Conservation (phyloP, 2,329 filamentous ascomycete genomes). For the Remersonia thermophila region DNA sequence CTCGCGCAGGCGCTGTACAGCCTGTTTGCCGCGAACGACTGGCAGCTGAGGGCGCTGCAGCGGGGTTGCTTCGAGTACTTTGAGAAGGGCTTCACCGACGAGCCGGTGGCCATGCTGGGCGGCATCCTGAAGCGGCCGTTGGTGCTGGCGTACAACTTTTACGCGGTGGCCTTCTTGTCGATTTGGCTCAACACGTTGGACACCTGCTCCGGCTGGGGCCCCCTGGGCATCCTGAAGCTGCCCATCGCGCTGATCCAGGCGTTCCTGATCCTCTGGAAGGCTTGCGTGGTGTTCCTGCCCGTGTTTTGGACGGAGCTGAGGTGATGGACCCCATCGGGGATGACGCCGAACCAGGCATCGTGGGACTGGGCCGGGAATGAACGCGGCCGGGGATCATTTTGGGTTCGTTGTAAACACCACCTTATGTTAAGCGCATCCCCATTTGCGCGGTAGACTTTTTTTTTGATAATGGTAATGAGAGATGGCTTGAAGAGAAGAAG, state of each 20-base stretch:
- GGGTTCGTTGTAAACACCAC: too few species aligned
- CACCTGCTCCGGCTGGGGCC: slow-evolving; percentile 30
- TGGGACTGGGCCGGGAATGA: not conserved
- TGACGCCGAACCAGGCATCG: not conserved
- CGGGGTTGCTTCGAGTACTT: slow-evolving; percentile 91
- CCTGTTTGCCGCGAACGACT: slow-evolving; percentile 77
- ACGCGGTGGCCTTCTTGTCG: slow-evolving; percentile 76
- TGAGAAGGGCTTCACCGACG: slow-evolving; percentile 59
- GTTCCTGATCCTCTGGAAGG: slow-evolving; percentile 63
- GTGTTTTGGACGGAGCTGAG: slow-evolving; percentile 57
- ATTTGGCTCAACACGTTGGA: slow-evolving; percentile 52
- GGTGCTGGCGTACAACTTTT: slow-evolving; percentile 85
- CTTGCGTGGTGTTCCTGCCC: slow-evolving; percentile 70
- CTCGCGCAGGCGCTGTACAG: slow-evolving; percentile 89
- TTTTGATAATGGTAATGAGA: slow-evolving; percentile 14
- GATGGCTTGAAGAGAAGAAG: slow-evolving; percentile 1
- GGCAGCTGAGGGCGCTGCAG: slow-evolving; percentile 67
- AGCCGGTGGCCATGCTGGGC: slow-evolving; percentile 68
- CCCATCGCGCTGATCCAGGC: slow-evolving; percentile 55
- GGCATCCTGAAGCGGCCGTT: slow-evolving; percentile 68
- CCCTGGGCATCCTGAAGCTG: slow-evolving; percentile 42
- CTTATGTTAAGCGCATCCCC: too few species aligned
- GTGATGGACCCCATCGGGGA: too few species aligned
- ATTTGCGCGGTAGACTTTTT: not conserved
- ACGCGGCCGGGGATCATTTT: too few species aligned